phyloP scores from a whole-genome alignment of 352 stramenopile species.

The Phytophthora europaea region DNA sequence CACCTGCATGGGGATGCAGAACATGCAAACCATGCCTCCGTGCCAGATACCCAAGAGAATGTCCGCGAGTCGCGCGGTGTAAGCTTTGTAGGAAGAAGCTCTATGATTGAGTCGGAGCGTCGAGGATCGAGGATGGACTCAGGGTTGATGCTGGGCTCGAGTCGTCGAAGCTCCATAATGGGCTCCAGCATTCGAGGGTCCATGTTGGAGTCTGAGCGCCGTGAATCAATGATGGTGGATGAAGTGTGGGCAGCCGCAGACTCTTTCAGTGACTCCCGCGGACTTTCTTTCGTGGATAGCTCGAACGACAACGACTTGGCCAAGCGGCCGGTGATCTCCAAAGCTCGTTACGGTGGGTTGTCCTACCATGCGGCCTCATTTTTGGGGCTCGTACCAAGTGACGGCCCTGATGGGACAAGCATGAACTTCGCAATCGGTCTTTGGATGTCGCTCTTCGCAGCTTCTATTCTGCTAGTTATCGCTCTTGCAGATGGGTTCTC shows the following conservation, averaged over 20 bases:
- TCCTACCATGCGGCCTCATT: conserved; percentile 35
- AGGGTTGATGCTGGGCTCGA: conserved; percentile 12
- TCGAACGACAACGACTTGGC: conserved; percentile 17
- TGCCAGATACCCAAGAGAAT: conserved; percentile 9
- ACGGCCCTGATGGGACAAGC: conserved; percentile 21
- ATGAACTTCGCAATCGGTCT: conserved; percentile 57
- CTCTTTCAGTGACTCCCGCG: conserved; percentile 25
- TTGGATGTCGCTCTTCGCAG: conserved; percentile 69
- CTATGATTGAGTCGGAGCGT: conserved; percentile 24
- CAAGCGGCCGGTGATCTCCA: conserved; percentile 9
- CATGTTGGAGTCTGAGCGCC: conserved; percentile 44
- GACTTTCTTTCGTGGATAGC: conserved; percentile 43
- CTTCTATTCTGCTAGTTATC: conserved; percentile 56
- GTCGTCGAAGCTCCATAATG: conserved; percentile 24
- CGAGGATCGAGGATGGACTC: conserved; percentile 32
- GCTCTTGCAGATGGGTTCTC: conserved; percentile 53
- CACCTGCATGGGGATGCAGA: conserved; percentile 8
- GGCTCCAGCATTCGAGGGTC: conserved; percentile 36
- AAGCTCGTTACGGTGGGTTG: conserved; percentile 9
- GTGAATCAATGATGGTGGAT: conserved; percentile 48
- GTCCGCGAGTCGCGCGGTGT: conserved; percentile 25
- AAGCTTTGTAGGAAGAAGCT: conserved; percentile 25
- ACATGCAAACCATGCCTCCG: conserved; percentile 16
- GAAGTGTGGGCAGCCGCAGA: conserved; percentile 38
- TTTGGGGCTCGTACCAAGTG: conserved; percentile 34